A percentile compares a stretch with the other conserved stretches of the same genome.
Conservation (phyloP, 495 filamentous ascomycete species). For the Chaetomium cochliodes region DNA sequence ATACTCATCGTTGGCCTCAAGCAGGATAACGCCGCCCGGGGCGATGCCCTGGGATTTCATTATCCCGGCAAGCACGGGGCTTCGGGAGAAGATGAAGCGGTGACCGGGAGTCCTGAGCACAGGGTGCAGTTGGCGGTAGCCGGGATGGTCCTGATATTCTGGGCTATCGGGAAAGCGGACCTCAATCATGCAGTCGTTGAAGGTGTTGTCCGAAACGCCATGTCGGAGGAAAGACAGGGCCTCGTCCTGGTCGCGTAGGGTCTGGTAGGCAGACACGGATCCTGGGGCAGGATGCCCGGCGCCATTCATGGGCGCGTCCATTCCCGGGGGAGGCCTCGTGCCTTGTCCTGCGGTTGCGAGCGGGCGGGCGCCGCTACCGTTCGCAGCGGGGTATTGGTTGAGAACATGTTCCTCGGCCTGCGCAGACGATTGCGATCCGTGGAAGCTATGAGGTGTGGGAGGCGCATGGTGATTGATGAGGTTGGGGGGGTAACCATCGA, state of each 20-base stretch:
- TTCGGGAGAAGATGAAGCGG: constrained; percentile 53
- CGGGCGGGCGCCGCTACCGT: constrained; percentile 25
- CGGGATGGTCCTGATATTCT: constrained; percentile 47
- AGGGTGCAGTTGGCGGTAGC: constrained; percentile 40
- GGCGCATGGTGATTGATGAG: constrained; percentile 44
- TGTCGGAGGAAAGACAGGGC: constrained; percentile 40
- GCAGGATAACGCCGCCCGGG: constrained; percentile 36
- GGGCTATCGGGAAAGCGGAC: constrained; percentile 41
- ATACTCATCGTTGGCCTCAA: constrained; percentile 50
- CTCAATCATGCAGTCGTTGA: constrained; percentile 52
- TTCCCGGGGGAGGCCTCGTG: constrained; percentile 14
- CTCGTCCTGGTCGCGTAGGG: constrained; percentile 36
- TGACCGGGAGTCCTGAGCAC: constrained; percentile 48
- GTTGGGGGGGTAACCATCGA: constrained; percentile 41
- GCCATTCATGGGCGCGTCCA: constrained; percentile 22
- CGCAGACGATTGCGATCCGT: constrained; percentile 52
- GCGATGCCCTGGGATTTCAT: constrained; percentile 28
- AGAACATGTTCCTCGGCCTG: constrained; percentile 38
- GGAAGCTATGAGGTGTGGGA: constrained; percentile 54
- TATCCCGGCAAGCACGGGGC: constrained; percentile 37
- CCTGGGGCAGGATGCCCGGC: background rate
- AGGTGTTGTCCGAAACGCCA: constrained; percentile 41
- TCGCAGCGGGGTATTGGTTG: constrained; percentile 28
- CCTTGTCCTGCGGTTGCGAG: constrained; percentile 9
- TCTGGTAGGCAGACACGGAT: constrained; percentile 12